Percentiles rank a stretch among this genome's conserved stretches.
Evolutionary conservation across 1,284 basidiomycete genomes (phyloP).

Genomic region (Cryptococcus sp.): DNA sequence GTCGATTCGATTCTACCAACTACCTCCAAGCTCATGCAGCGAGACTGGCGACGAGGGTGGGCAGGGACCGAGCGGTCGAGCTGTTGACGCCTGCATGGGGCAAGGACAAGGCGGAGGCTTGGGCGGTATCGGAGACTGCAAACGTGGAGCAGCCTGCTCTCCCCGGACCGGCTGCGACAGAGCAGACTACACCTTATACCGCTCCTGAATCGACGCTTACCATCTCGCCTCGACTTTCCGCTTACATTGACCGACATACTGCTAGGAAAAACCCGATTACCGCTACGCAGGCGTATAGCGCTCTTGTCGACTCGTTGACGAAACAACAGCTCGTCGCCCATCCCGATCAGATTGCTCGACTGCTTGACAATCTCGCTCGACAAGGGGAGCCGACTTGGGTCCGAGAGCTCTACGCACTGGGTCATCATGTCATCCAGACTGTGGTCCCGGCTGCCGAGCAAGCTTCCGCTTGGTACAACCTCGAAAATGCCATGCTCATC

Average conservation of each 20-base stretch:
- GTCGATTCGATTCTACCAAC: no score
- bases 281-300: slow-evolving; percentile 16
- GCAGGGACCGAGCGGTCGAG: slow-evolving; percentile 36
- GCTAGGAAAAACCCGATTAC: slow-evolving; percentile 13
- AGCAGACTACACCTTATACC: neutral
- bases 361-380: slow-evolving; percentile 67
- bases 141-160: no score
- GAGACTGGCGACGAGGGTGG: slow-evolving; percentile 18
- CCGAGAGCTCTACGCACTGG: slow-evolving; percentile 61
- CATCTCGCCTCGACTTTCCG: neutral
- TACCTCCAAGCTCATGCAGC: slow-evolving; percentile 24
- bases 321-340: neutral
- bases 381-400: slow-evolving; percentile 60
- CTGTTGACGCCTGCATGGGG: slow-evolving; percentile 20
- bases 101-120: neutral
- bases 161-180: no score
- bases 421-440: slow-evolving; percentile 51
- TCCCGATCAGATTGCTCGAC: slow-evolving; percentile 52
- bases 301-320: slow-evolving; percentile 14
- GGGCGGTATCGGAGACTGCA: no score
- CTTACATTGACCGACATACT: slow-evolving; percentile 19
- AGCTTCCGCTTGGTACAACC: slow-evolving; percentile 59
- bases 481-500: slow-evolving; percentile 86
- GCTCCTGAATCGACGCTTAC: neutral
- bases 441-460: slow-evolving; percentile 28